Conservation (phyloP, 306 rosid genomes). For the Medicago arabica region DNA sequence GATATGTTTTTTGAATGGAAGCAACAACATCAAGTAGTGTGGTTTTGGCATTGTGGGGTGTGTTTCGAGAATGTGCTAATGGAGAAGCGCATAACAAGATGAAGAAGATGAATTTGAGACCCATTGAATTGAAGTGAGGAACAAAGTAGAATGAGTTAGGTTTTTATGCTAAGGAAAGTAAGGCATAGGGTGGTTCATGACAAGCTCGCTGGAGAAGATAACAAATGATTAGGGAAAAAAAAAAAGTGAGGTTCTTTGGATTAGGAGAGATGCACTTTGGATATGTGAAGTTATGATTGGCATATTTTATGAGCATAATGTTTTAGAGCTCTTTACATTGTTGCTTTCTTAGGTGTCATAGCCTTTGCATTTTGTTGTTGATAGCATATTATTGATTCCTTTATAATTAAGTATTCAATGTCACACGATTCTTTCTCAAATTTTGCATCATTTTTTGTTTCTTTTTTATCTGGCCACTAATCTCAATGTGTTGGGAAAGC, state of each 20-base stretch:
- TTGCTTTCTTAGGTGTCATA: conserved; percentile 28
- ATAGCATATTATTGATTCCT: neutral
- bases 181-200: conserved; percentile 32
- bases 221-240: conserved; percentile 15
- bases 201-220: conserved; percentile 50
- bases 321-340: neutral
- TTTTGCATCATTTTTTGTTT: conserved; percentile 8
- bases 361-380: conserved; percentile 31
- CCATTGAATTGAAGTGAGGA: conserved; percentile 28
- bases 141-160: neutral
- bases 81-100: conserved; percentile 28
- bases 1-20: conserved; percentile 47
- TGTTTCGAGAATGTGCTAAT: conserved; percentile 47
- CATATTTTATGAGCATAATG: neutral
- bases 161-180: conserved; percentile 27
- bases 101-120: conserved; percentile 27
- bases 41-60: conserved; percentile 40
- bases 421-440: neutral
- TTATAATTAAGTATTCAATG: conserved; percentile 5
- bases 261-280: conserved; percentile 23
- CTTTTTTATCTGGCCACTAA: conserved; percentile 2
- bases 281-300: conserved; percentile 34
- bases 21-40: conserved; percentile 58
- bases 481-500: conserved; percentile 12
- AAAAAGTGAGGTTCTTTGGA: conserved; percentile 43